Evolutionary conservation across 2,329 filamentous ascomycete genomes (phyloP).

Genomic region (Alternaria hordeiaustralica): DNA sequence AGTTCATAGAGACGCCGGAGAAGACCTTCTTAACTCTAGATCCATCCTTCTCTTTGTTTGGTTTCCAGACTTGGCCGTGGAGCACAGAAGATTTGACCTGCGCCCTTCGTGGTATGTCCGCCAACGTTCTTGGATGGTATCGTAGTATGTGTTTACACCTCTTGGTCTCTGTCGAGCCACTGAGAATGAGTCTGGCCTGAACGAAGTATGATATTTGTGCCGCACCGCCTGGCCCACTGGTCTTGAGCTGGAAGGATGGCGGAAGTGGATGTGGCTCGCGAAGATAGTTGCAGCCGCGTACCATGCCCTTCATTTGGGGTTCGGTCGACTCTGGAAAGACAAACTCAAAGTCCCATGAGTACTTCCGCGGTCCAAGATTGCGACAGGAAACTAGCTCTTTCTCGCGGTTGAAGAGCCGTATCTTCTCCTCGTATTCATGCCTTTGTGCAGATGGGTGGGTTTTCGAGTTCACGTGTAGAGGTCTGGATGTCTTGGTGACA

Average conservation of each 20-base stretch:
- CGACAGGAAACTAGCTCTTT: conserved; percentile 27
- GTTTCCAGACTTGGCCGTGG: conserved; percentile 40
- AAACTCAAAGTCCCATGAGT: conserved; percentile 46
- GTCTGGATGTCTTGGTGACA: conserved; percentile 41
- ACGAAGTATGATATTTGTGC: conserved; percentile 42
- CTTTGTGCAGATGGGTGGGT: conserved; percentile 19
- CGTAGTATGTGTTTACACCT: conserved; percentile 32
- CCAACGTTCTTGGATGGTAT: conserved; percentile 32
- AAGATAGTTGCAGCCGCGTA: conserved; percentile 37
- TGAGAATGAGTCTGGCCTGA: conserved; percentile 31
- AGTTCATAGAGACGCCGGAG: conserved; percentile 22
- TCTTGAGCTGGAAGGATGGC: conserved; percentile 39
- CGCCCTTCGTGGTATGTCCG: conserved; percentile 19
- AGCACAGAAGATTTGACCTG: conserved; percentile 32
- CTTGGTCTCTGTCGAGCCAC: conserved; percentile 18
- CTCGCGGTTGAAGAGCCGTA: conserved; percentile 40
- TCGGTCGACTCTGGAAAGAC: conserved; percentile 41
- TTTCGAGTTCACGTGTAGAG: conserved; percentile 26
- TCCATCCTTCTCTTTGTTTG: conserved; percentile 18
- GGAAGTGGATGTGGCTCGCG: conserved; percentile 43
- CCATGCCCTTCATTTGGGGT: conserved; percentile 33
- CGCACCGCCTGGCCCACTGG: conserved; percentile 33
- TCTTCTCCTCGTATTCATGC: conserved; percentile 36
- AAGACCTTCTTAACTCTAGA: conserved; percentile 31
- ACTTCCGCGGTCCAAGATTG: conserved; percentile 33